Conservation (phyloP, 1,139 yeast species). For the Pichia sp. region DNA sequence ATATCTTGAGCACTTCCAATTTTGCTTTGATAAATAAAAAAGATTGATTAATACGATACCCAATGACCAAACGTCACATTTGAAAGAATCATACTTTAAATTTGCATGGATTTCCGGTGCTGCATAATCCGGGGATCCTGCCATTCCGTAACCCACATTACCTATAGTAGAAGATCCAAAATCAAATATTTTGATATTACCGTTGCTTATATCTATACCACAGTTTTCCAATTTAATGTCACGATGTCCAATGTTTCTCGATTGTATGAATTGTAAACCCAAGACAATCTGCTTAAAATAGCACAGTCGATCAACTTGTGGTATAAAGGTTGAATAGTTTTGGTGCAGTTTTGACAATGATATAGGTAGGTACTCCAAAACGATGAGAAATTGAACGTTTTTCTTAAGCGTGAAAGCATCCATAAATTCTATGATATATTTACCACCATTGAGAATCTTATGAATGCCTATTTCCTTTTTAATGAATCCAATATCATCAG, state of each 20-base stretch:
- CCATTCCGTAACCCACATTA: constrained; percentile 35
- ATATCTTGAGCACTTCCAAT: constrained; percentile 29
- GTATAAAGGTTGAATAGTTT: constrained; percentile 35
- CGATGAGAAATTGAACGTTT: constrained; percentile 33
- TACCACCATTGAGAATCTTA: constrained; percentile 14
- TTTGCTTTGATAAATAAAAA: constrained; percentile 20
- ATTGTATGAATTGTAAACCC: constrained; percentile 40
- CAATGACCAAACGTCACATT: constrained; percentile 45
- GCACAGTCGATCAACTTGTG: constrained; percentile 34
- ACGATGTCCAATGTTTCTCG: constrained; percentile 44
- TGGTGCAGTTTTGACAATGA: constrained; percentile 32
- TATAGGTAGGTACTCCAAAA: constrained; percentile 42
- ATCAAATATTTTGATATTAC: constrained; percentile 47
- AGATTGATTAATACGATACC: constrained; percentile 39
- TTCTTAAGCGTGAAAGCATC: constrained; percentile 34
- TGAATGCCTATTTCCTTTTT: constrained; percentile 31
- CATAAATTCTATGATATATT: constrained; percentile 33
- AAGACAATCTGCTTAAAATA: constrained; percentile 41
- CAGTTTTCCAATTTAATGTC: constrained; percentile 52
- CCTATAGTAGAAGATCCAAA: constrained; percentile 40
- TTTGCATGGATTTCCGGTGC: constrained; percentile 43
- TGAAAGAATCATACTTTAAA: constrained; percentile 37
- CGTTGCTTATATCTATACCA: constrained; percentile 36
- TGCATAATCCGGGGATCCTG: constrained; percentile 40
- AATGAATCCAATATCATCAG: constrained; percentile 36